Base-by-base conservation (phyloP, 305 asterid genomes). In the Fraxinus sp. region DNA sequence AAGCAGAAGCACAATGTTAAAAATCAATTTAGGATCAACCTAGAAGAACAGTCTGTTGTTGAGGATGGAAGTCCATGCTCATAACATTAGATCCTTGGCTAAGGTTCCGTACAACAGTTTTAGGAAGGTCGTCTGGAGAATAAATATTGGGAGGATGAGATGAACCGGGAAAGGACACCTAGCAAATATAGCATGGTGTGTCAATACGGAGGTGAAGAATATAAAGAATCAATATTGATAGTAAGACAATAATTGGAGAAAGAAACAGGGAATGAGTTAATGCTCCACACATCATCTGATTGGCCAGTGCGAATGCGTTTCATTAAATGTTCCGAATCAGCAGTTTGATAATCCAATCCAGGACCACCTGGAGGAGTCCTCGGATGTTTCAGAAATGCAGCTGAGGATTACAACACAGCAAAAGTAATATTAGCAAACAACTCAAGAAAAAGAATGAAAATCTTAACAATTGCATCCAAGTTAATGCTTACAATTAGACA, bases 21-120 rank as follows among this genome's bases (percentile, higher is more conserved):
- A 41, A 59, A 18, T 57, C 71, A 76, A 66, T 70, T n/a, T 77
- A 79, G 75, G 68, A 79, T 64, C 77, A 86, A 96, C 99, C 98
- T 87, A 96, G 90, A 88, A 96, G 99, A 85, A 96, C 90, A 57
- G 98, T 96, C 85, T 94, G 98, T 80, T 93, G 98, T 86, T 90
- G 97, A 20, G 98, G 98, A 88, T 96, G 98, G 86, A 94, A 96
- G 87, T 96, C 98, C 98, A 96, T 89, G 95, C 99, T 94, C 99
- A 93, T 96, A 76, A 93, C 98, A 85, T 92, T 93, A 59, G 99
- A 94, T 80, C 99, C 98, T 86, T 96, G 98, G 86, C 91, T 93
- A 82, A 96, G 94, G 75, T 90, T 95, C 78, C 98, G 91, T 71
- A 89, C 88, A 81, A 92, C 97, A 83, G 90, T 87, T 90, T 92